These are phyloP conservation scores for Mucor velutinosus DNA, from an alignment of 371 early-diverging fungal genomes.

Conservation along the genomic window DNA sequence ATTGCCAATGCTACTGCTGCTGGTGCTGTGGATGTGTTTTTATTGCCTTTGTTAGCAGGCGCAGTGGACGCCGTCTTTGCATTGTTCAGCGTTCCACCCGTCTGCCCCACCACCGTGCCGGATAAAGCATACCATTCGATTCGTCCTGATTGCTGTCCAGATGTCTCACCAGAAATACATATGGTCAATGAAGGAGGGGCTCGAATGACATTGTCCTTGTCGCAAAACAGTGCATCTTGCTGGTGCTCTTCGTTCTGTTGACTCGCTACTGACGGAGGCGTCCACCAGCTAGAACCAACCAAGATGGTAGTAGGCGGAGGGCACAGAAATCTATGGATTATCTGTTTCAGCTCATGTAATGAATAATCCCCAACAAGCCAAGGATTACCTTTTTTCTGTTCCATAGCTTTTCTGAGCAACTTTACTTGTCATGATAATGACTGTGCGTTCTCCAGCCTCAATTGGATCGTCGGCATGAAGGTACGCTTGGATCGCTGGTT, in stretches of 20 bases:
- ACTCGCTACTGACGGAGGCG: slow-evolving; percentile 10
- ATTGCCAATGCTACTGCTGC: neutral
- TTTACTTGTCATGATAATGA: slow-evolving; percentile 72
- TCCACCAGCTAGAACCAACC: slow-evolving; percentile 74
- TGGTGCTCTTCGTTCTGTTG: slow-evolving; percentile 14
- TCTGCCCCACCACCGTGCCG: slow-evolving; percentile 37
- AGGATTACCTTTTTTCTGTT: slow-evolving; percentile 64
- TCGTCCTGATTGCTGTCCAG: slow-evolving; percentile 39
- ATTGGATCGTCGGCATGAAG: slow-evolving; percentile 21
- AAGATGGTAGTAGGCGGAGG: slow-evolving; percentile 80
- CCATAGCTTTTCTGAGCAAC: slow-evolving; percentile 84
- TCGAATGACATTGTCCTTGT: slow-evolving; percentile 11
- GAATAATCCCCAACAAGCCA: too few species aligned
- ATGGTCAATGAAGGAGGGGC: slow-evolving; percentile 43
- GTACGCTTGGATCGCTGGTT: slow-evolving; percentile 50
- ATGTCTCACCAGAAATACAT: slow-evolving; percentile 45
- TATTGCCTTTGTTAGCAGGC: neutral
- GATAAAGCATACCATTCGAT: slow-evolving; percentile 45
- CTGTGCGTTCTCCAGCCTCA: slow-evolving; percentile 65
- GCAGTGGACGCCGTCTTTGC: neutral
- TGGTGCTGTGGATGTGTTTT: neutral
- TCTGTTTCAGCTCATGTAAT: slow-evolving; percentile 19
- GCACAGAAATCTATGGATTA: slow-evolving; percentile 61
- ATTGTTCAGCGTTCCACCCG: slow-evolving; percentile 18
- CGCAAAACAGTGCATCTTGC: slow-evolving; percentile 7